A percentile compares a stretch with the other conserved stretches of the same genome.
These are phyloP conservation scores for Vigna hirtella DNA, from an alignment of 306 rosid genomes.

Conservation along the genomic window DNA sequence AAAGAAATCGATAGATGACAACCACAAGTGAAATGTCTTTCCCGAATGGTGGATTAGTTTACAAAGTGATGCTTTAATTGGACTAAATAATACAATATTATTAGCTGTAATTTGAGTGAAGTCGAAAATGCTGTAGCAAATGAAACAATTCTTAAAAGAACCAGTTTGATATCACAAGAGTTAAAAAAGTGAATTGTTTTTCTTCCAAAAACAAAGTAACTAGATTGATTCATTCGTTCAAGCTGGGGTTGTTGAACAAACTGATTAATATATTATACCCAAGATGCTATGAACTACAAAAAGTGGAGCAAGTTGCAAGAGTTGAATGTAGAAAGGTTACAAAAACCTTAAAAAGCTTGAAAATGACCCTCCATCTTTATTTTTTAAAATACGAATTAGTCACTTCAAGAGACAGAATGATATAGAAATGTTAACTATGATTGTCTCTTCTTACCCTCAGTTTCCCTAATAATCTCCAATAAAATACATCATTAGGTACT, in stretches of 20 bases:
- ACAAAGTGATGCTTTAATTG: not conserved
- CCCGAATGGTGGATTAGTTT: not conserved
- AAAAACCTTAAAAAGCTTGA: conserved; percentile 12
- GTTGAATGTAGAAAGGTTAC: conserved; percentile 3
- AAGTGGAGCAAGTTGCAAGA: conserved; percentile 3
- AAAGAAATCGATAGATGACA: not conserved
- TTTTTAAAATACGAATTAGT: not conserved
- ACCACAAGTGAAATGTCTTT: not conserved
- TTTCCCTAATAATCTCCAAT: conserved; percentile 27
- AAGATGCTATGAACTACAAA: conserved; percentile 22
- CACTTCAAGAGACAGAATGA: conserved; percentile 9
- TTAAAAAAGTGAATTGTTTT: not conserved
- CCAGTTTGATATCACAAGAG: not conserved
- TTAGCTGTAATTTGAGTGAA: not conserved
- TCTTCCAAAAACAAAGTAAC: not conserved
- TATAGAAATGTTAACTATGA: conserved; percentile 29
- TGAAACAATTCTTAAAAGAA: not conserved
- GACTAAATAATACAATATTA: not conserved
- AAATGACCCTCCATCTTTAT: conserved; percentile 29
- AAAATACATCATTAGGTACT: conserved; percentile 31
- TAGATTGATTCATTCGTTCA: not conserved
- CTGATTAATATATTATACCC: not conserved
- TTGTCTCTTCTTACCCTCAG: conserved; percentile 11
- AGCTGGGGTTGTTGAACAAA: not conserved
- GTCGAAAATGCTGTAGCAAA: not conserved